Evolutionary conservation across 2,329 filamentous ascomycete genomes (phyloP).

Genomic region (Helminthosporium solani): DNA sequence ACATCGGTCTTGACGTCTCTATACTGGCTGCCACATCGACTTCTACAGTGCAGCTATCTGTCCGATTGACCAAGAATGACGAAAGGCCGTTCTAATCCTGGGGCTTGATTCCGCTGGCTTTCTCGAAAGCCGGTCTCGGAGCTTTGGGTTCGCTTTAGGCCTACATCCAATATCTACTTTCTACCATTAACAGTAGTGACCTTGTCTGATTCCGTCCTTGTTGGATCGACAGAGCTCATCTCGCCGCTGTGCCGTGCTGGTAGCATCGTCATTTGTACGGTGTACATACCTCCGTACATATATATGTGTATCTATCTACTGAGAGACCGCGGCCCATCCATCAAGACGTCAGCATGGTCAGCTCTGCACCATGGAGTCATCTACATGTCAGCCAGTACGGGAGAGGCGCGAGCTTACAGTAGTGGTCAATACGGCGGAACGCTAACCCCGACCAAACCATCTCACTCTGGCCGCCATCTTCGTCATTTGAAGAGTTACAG

Average conservation of each 20-base stretch:
- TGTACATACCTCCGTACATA: too few relatives aligned
- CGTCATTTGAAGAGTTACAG: too few relatives aligned
- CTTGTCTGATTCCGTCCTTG: constrained; percentile 2
- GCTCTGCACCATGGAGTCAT: neutral
- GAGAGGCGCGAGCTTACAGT: neutral
- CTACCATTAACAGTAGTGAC: neutral
- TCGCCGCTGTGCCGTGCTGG: too few relatives aligned
- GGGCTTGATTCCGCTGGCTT: constrained; percentile 37
- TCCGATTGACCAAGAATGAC: constrained; percentile 39
- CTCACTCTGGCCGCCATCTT: too few relatives aligned
- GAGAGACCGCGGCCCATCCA: too few relatives aligned
- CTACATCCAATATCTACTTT: constrained; percentile 24
- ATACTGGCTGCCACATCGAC: constrained; percentile 23
- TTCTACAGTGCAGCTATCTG: constrained; percentile 30
- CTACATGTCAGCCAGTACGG: neutral
- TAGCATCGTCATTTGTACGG: too few relatives aligned
- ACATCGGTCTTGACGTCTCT: constrained; percentile 12
- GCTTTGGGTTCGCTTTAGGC: constrained; percentile 45
- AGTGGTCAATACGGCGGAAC: too few relatives aligned
- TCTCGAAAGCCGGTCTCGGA: constrained; percentile 32
- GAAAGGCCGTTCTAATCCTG: constrained; percentile 45
- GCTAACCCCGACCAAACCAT: too few relatives aligned
- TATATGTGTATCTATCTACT: too few relatives aligned
- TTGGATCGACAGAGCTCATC: neutral
- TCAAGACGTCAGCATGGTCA: too few relatives aligned